These are phyloP conservation scores for Solanum infundibuliforme DNA, from an alignment of 257 asterid species.

Conservation along the genomic window DNA sequence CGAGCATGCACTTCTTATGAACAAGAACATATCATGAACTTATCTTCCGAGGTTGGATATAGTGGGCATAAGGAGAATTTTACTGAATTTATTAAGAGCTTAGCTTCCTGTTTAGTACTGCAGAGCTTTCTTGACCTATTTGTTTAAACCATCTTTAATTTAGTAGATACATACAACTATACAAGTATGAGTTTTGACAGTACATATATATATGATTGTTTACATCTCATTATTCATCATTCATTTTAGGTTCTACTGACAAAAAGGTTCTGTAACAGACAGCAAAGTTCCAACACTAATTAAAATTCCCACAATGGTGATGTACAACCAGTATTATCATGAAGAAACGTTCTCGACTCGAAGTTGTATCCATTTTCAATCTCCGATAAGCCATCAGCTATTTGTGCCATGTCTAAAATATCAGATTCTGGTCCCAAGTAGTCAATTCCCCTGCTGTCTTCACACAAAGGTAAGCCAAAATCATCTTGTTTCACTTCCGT, in stretches of 20 bases:
- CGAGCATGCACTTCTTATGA: background rate
- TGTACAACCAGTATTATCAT: constrained; percentile 16
- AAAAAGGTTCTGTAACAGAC: background rate
- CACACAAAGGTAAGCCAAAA: constrained; percentile 13
- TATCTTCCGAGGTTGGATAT: background rate
- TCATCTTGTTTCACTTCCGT: constrained; percentile 15
- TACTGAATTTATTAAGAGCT: background rate
- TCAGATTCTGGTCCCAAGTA: constrained; percentile 28
- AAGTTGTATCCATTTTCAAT: constrained; percentile 35
- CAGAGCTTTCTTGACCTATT: background rate
- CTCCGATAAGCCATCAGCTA: constrained; percentile 26
- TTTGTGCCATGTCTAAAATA: constrained; percentile 19
- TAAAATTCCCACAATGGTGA: constrained; percentile 31
- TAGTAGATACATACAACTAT: background rate
- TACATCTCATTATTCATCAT: background rate
- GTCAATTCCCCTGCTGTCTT: constrained; percentile 11
- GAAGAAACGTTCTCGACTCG: constrained; percentile 30
- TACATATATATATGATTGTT: background rate
- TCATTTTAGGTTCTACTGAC: background rate
- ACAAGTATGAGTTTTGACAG: background rate
- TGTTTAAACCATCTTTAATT: background rate
- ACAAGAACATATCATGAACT: background rate
- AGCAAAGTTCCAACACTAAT: background rate
- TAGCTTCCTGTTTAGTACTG: background rate
- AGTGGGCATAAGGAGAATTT: background rate